Evolutionary conservation across 1,284 basidiomycete genomes (phyloP).

Genomic region (Fomitopsis schrenkii): DNA sequence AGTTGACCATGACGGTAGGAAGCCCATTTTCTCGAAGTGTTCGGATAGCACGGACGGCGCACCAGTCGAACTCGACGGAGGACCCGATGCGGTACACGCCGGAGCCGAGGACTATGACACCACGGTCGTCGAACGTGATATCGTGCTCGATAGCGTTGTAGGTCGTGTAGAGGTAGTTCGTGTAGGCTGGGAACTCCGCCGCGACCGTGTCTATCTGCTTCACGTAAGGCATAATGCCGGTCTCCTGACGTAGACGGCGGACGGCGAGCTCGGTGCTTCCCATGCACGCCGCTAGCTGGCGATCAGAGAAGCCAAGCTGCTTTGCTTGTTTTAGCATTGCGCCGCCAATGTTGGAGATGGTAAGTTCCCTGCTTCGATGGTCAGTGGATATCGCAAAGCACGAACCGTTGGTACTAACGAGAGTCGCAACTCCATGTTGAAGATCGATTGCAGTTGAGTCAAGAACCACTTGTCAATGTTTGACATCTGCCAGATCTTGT

Average conservation of each 20-base stretch:
- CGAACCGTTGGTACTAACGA: slow-evolving; percentile 45
- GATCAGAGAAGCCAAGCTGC: slow-evolving; percentile 95
- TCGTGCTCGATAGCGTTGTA: slow-evolving; percentile 97
- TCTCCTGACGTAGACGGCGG: slow-evolving; percentile 82
- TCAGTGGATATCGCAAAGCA: not conserved
- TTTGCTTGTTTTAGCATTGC: slow-evolving; percentile 82
- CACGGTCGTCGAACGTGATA: slow-evolving; percentile 84
- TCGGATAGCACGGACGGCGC: slow-evolving; percentile 94
- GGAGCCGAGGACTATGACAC: slow-evolving; percentile 96
- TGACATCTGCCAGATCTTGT: slow-evolving; percentile 96
- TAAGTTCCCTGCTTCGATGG: slow-evolving; percentile 47
- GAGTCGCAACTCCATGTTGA: slow-evolving; percentile 74
- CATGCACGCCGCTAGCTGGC: slow-evolving; percentile 79
- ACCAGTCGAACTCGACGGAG: slow-evolving; percentile 99
- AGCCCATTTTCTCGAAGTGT: slow-evolving; percentile 93
- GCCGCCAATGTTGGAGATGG: slow-evolving; percentile 64
- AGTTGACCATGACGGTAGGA: slow-evolving; percentile 99
- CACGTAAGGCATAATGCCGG: slow-evolving; percentile 84
- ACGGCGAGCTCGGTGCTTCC: slow-evolving; percentile 89
- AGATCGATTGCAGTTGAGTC: slow-evolving; percentile 81
- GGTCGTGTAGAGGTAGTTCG: slow-evolving; percentile 98
- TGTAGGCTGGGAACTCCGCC: slow-evolving; percentile 97
- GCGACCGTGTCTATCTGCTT: slow-evolving; percentile 99
- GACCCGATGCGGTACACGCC: slow-evolving; percentile 99
- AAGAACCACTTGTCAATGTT: slow-evolving; percentile 99